Base-by-base conservation (phyloP, 148 eudicot genomes). In the Euryodendron excelsum region DNA sequence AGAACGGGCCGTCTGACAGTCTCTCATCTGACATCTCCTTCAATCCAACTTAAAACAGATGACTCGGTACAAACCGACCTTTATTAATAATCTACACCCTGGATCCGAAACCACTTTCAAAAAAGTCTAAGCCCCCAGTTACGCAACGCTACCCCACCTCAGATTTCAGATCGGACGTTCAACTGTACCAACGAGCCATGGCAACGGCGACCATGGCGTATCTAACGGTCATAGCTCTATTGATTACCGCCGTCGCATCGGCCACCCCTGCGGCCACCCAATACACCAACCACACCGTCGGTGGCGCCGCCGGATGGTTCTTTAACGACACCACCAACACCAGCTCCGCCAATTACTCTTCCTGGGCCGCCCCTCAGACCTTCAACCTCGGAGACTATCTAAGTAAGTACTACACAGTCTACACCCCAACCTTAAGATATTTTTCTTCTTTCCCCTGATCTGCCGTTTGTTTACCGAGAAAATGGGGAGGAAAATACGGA, bases 261-360 rank as follows among this genome's bases (percentile, higher is more conserved):
- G 58, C 37, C 31, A 55, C 85, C 34, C 59, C 79, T 28, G 78
- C 87, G 20, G 82, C 86, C 55, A 75, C 67, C 13, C 2, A 52
- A 4, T 89, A 93, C 83, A 79, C 85, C 34, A 93, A 93, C 30
- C 86, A 93, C 86, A 91, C 97, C n/a, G 97, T 93, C 7, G 97
- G 93, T 2, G 95, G 82, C 45, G 31, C 73, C 9, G 73, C 84
- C 17, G 97, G 95, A 1, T 93, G 97, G 97, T 85, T 90, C 70
- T 93, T 88, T 81, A 79, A 91, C 79, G 31, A 72, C 36, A 71
- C 33, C 59, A 78, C 90, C 66, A 85, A 80, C 68, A 33, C 80
- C 75, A 33, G 92, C 70, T 80, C 91, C 39, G 75, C 86, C 44
- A 80, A 89, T 69, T 93, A 84, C 88, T 76, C 91, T 30, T 41